A percentile compares a stretch with the other conserved stretches of the same genome.
Conservation (phyloP, 768 basidiomycete species). For the Mycena albidolilacea region DNA sequence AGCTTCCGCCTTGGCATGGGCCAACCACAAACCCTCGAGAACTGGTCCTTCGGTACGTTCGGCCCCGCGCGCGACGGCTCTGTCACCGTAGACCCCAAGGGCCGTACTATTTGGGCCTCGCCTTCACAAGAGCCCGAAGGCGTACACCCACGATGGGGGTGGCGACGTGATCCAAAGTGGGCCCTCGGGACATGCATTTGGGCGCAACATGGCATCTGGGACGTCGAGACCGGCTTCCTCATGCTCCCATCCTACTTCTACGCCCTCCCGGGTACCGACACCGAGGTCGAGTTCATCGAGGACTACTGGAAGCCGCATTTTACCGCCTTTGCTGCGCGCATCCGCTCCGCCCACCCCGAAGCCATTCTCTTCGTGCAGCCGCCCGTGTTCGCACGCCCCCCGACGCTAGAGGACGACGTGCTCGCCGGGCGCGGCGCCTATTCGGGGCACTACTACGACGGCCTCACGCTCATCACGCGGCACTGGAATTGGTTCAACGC, state of each 20-base stretch:
- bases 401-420: constrained; percentile 67
- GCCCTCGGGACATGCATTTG: constrained; percentile 85
- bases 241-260: constrained; percentile 85
- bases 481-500: constrained; percentile 98
- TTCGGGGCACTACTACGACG: constrained; percentile 95
- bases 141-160: constrained; percentile 82
- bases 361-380: constrained; percentile 94
- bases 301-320: constrained; percentile 89
- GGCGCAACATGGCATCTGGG: constrained; percentile 94
- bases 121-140: constrained; percentile 61
- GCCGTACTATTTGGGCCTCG: constrained; percentile 83
- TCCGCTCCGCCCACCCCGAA: constrained; percentile 80
- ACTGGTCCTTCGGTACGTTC: constrained; percentile 84
- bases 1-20: constrained; percentile 93
- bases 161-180: constrained; percentile 83
- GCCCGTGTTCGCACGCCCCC: constrained; percentile 90
- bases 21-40: constrained; percentile 82
- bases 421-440: constrained; percentile 79
- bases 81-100: constrained; percentile 89
- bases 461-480: constrained; percentile 91
- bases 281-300: constrained; percentile 74
- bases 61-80: constrained; percentile 83
- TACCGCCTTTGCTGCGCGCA: constrained; percentile 65
- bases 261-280: constrained; percentile 56
- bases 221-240: constrained; percentile 75